A percentile compares a stretch with the other conserved stretches of the same genome.
Evolutionary conservation across 805 yeast genomes (phyloP).

Genomic region (Ascoidea tarda): DNA sequence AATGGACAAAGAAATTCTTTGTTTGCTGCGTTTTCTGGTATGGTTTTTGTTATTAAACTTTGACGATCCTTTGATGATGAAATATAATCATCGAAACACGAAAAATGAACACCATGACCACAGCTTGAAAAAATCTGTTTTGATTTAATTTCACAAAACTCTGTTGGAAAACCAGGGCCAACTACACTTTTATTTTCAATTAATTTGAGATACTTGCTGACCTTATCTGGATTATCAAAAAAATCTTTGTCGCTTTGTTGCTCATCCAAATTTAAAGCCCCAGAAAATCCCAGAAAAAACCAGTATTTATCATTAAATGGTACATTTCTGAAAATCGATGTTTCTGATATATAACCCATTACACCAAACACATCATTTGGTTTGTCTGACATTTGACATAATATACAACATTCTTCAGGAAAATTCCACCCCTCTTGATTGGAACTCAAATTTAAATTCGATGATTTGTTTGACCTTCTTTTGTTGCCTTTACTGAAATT

Average conservation of each 20-base stretch:
- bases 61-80: not conserved
- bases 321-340: constrained; percentile 46
- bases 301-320: constrained; percentile 55
- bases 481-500: constrained; percentile 2
- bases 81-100: constrained; percentile 33
- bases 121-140: constrained; percentile 49
- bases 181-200: constrained; percentile 27
- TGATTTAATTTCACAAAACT: constrained; percentile 11
- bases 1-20: constrained; percentile 80
- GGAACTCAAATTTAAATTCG: not conserved
- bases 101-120: constrained; percentile 87
- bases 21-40: constrained; percentile 59
- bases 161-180: constrained; percentile 60
- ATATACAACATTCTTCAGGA: constrained; percentile 63
- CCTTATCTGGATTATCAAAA: constrained; percentile 6
- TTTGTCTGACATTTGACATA: constrained; percentile 66
- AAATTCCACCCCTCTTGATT: constrained; percentile 33
- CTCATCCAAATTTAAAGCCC: constrained; percentile 27
- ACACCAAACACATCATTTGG: constrained; percentile 62
- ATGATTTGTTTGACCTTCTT: not conserved
- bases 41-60: constrained; percentile 48
- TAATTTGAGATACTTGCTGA: constrained; percentile 18
- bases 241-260: constrained; percentile 1
- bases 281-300: constrained; percentile 46
- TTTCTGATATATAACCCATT: constrained; percentile 44